A percentile compares a stretch with the other conserved stretches of the same genome.
phyloP scores from a whole-genome alignment of 345 rosid genomes.

The Eucalyptus leucophloia region DNA sequence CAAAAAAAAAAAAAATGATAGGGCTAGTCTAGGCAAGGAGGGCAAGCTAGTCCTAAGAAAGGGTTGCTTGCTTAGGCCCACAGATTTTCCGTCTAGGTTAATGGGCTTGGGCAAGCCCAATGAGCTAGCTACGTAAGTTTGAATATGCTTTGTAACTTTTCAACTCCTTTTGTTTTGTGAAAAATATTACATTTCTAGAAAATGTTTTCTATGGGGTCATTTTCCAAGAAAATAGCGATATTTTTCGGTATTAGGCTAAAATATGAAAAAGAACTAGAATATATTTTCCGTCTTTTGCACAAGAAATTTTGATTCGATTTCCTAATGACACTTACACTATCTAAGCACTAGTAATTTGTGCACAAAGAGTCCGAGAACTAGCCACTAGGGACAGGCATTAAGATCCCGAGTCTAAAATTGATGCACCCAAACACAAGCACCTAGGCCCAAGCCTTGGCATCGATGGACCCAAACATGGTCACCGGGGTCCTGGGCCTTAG shows the following conservation, averaged over 20 bases:
- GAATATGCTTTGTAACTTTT: rapidly evolving
- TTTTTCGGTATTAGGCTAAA: too few relatives aligned
- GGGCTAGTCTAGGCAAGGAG: rapidly evolving
- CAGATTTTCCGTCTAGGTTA: rapidly evolving
- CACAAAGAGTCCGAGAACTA: rapidly evolving
- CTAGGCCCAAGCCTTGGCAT: too few relatives aligned
- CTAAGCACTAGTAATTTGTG: too few relatives aligned
- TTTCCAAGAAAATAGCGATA: rapidly evolving
- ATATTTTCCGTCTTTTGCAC: too few relatives aligned
- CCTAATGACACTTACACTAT: too few relatives aligned
- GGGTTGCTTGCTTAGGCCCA: background rate
- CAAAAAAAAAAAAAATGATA: background rate
- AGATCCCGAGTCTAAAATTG: rapidly evolving
- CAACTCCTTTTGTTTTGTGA: too few relatives aligned
- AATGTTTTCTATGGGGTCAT: background rate
- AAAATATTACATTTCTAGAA: too few relatives aligned
- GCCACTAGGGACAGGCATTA: too few relatives aligned
- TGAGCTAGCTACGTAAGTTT: background rate
- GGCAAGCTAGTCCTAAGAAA: background rate
- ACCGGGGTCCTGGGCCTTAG: rapidly evolving
- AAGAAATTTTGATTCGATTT: too few relatives aligned
- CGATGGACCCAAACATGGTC: too few relatives aligned
- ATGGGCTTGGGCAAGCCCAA: background rate
- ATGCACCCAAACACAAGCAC: too few relatives aligned
- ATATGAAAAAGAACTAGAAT: too few relatives aligned